phyloP scores from a whole-genome alignment of 2,329 filamentous ascomycete species.

The Fusarium bulbicola region DNA sequence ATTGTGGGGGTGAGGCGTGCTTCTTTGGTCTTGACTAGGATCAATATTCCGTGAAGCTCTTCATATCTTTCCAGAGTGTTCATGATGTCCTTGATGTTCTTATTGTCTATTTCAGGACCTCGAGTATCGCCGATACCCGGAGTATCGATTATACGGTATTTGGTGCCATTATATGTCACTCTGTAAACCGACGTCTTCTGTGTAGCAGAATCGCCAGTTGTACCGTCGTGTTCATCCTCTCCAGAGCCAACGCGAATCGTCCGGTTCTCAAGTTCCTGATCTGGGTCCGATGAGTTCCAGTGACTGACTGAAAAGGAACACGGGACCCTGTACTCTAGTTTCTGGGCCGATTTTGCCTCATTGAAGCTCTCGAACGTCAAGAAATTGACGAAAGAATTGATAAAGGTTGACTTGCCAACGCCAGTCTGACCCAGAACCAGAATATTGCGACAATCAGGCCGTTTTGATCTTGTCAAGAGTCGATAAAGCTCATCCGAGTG shows the following conservation, averaged over 20 bases:
- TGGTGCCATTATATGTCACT: not conserved
- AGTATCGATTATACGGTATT: slow-evolving; percentile 21
- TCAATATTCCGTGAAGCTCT: slow-evolving; percentile 26
- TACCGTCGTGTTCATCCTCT: slow-evolving; percentile 22
- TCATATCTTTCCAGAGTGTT: slow-evolving; percentile 2
- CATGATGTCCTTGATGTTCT: slow-evolving; percentile 22
- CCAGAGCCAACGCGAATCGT: slow-evolving; percentile 14
- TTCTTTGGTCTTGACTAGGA: slow-evolving; percentile 18
- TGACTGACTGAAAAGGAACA: slow-evolving; percentile 18
- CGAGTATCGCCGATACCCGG: slow-evolving; percentile 25
- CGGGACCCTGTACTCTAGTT: slow-evolving; percentile 20
- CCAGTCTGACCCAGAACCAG: slow-evolving; percentile 58
- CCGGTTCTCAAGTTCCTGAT: not conserved
- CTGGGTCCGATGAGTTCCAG: not conserved
- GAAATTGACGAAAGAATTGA: slow-evolving; percentile 60
- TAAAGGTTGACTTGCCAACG: slow-evolving; percentile 59
- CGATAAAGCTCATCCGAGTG: not conserved
- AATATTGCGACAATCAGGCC: slow-evolving; percentile 50
- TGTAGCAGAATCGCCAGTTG: slow-evolving; percentile 17
- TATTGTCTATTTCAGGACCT: slow-evolving; percentile 13
- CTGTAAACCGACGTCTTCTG: slow-evolving; percentile 6
- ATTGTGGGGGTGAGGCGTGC: slow-evolving; percentile 6
- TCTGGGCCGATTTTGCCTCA: slow-evolving; percentile 42
- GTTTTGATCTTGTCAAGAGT: not conserved
- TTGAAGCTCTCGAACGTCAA: slow-evolving; percentile 50